phyloP scores from a whole-genome alignment of 257 asterid species.

The Capsicum pubescens region DNA sequence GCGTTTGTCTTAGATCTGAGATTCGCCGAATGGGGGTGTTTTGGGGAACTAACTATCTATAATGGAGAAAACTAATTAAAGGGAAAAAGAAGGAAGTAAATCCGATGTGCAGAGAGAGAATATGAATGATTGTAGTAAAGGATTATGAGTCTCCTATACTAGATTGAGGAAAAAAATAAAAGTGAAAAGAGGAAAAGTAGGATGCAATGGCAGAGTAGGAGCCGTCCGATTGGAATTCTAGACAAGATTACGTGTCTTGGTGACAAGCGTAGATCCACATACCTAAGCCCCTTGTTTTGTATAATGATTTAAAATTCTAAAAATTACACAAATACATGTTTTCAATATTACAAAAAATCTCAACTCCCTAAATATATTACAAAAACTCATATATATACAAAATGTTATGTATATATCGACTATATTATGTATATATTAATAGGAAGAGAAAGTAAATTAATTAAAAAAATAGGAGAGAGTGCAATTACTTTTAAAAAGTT shows the following conservation, averaged over 20 bases:
- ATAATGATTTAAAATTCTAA: neutral
- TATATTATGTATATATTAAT: no score
- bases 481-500: no score
- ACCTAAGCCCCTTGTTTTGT: conserved; percentile 35
- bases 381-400: no score
- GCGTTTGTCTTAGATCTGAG: conserved; percentile 51
- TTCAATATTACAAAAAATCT: no score
- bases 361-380: no score
- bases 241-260: conserved; percentile 57
- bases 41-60: conserved; percentile 1
- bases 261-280: conserved; percentile 33
- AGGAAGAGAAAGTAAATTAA: no score
- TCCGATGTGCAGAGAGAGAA: conserved; percentile 25
- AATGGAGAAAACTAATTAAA: conserved; percentile 2
- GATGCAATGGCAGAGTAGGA: conserved; percentile 34
- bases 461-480: no score
- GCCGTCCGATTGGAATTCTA: conserved; percentile 52
- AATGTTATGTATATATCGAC: no score
- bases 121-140: neutral
- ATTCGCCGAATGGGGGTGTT: conserved; percentile 31
- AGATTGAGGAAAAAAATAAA: neutral
- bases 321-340: neutral
- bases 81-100: neutral
- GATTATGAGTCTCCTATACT: neutral
- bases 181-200: neutral